phyloP scores from a whole-genome alignment of 2,329 filamentous ascomycete species.

The Ophiostoma populinum region DNA sequence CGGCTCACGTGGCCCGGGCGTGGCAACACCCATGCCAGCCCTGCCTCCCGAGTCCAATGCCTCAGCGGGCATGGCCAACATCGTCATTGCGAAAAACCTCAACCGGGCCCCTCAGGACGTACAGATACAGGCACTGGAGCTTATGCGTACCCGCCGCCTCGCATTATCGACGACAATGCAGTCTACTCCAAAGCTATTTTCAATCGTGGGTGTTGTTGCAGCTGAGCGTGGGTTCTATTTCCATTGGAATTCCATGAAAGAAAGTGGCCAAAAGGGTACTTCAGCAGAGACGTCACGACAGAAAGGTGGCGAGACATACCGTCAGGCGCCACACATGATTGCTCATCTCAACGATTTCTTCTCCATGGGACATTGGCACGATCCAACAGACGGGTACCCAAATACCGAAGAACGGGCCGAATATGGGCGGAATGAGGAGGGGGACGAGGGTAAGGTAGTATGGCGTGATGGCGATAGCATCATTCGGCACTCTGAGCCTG shows the following conservation, averaged over 20 bases:
- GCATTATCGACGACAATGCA: conserved; percentile 61
- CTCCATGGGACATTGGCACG: conserved; percentile 76
- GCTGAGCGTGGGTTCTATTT: conserved; percentile 24
- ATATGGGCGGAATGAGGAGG: conserved; percentile 14
- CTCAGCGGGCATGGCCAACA: conserved; percentile 50
- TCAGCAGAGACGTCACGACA: background rate
- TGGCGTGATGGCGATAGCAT: too few relatives aligned
- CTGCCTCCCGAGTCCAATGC: too few relatives aligned
- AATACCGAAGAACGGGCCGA: conserved; percentile 48
- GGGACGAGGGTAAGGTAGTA: too few relatives aligned
- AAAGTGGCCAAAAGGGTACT: background rate
- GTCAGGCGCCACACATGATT: conserved; percentile 29
- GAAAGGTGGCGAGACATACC: too few relatives aligned
- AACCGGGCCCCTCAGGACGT: conserved; percentile 56
- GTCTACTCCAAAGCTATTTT: conserved; percentile 56
- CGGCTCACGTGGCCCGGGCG: too few relatives aligned
- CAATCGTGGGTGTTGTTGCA: conserved; percentile 59
- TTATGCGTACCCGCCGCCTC: conserved; percentile 64
- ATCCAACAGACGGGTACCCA: conserved; percentile 51
- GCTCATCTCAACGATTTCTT: conserved; percentile 63
- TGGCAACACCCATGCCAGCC: conserved; percentile 7
- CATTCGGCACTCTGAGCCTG: too few relatives aligned
- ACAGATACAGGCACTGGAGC: conserved; percentile 64
- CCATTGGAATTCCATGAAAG: background rate
- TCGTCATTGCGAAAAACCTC: conserved; percentile 68